Base-by-base conservation (phyloP, 2,329 filamentous ascomycete genomes). In the Talaromyces rugulosus region DNA sequence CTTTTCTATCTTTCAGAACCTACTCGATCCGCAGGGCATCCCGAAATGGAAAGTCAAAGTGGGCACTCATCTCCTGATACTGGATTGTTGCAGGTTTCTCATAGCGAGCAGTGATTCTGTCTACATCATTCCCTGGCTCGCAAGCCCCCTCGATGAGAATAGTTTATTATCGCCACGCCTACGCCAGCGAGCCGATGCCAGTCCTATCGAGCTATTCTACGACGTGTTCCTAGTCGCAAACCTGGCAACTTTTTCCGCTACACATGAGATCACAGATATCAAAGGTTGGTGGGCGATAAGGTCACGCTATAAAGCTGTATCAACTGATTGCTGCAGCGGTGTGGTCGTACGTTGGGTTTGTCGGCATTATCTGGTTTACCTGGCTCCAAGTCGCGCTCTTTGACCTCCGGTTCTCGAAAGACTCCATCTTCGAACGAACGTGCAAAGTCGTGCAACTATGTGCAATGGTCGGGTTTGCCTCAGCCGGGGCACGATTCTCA, bases 201-300 rank as follows among this genome's bases (percentile, higher is more conserved):
- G 78, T 3, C 80, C 82, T n/a, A 78, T 83, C 52, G 81, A 86
- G 67, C 74, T 86, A 3, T 86, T 86, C 68, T 86, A 83, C 67
- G 84, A 86, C 69, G 74, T 87, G 0, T 86, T 86, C 67, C 85
- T 87, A 62, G 83, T 88, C 6, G 87, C 85, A 61, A 89, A 89
- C 67, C 77, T 89, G 59, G 85, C 84, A 4, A 86, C 87, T 12
- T 89, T 89, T 67, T 84, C 83, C 4, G 77, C 77, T 8, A 76
- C 79, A 4, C 81, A 84, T 65, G 81, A 85, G 50, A 84, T 86
- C 64, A 84, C 83, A 66, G 80, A 83, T 64, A 59, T 73, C 16
- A 70, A 76, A 68, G 71, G 74, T 75, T 66, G 66, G 72, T 69
- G 62, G 31, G 53, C 33, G 47, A 3, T 11, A 40, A 51, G 2